Conservation (phyloP, 1,284 basidiomycete species). For the Meira nashicola region DNA sequence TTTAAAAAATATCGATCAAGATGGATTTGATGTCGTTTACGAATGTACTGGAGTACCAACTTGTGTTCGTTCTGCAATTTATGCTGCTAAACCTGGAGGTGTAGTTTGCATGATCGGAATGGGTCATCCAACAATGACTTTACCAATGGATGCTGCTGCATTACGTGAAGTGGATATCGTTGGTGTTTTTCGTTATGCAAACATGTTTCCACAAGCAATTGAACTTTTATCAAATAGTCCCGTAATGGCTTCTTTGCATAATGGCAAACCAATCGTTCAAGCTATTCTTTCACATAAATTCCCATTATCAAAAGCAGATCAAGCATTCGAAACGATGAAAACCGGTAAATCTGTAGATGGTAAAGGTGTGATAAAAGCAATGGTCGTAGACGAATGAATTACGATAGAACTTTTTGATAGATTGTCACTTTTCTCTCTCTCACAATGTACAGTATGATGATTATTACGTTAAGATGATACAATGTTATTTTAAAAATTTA, state of each 20-base stretch:
- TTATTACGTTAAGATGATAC: too few relatives aligned
- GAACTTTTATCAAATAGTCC: conserved; percentile 10
- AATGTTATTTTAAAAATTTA: too few relatives aligned
- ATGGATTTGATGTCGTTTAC: conserved; percentile 82
- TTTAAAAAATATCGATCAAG: not conserved
- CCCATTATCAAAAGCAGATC: conserved; percentile 22
- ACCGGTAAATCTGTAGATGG: conserved; percentile 27
- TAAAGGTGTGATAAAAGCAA: conserved; percentile 38
- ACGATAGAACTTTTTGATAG: too few relatives aligned
- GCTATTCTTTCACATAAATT: conserved; percentile 36
- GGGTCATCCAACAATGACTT: conserved; percentile 64
- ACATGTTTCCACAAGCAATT: conserved; percentile 76
- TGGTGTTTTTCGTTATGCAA: conserved; percentile 72
- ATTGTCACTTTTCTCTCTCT: too few relatives aligned
- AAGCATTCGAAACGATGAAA: conserved; percentile 34
- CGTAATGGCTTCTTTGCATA: not conserved
- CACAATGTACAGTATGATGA: too few relatives aligned
- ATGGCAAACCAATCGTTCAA: conserved; percentile 29
- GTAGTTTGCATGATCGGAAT: conserved; percentile 90
- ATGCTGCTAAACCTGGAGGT: conserved; percentile 70
- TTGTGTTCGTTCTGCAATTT: conserved; percentile 49
- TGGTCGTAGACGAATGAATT: conserved; percentile 25
- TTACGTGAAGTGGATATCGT: conserved; percentile 86
- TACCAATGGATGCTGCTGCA: conserved; percentile 74
- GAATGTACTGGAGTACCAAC: conserved; percentile 90